Conservation (phyloP, 2,329 filamentous ascomycete species). For the Ophiostoma populinum region DNA sequence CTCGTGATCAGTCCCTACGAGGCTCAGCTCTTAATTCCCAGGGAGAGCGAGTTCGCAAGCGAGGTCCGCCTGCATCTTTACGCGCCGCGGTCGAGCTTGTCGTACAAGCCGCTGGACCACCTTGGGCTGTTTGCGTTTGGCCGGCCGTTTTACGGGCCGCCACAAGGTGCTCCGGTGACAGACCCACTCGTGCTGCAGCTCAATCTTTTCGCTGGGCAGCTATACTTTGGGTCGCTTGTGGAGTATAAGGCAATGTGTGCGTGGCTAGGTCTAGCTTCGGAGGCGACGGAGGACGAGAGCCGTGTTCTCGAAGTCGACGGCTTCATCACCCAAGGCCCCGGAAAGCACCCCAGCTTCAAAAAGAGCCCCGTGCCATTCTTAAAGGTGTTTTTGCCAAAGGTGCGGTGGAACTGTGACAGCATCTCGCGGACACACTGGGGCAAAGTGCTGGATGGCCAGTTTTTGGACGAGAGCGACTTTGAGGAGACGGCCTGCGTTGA, state of each 20-base stretch:
- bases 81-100: background rate
- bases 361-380: background rate
- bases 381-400: background rate
- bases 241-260: background rate
- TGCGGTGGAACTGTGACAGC: background rate
- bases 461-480: background rate
- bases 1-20: slow-evolving; percentile 1
- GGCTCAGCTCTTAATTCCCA: background rate
- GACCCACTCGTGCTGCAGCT: too few relatives aligned
- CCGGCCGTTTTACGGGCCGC: too few relatives aligned
- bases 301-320: background rate
- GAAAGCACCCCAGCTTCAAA: background rate
- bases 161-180: background rate
- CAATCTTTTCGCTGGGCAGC: background rate
- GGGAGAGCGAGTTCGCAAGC: background rate
- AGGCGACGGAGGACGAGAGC: background rate
- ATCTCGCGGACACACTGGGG: background rate
- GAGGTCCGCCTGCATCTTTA: background rate
- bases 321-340: background rate
- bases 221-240: background rate
- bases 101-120: too few relatives aligned
- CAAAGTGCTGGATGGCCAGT: background rate
- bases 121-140: background rate
- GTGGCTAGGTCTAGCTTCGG: background rate
- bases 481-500: too few relatives aligned